Base-by-base conservation (phyloP, 2,329 filamentous ascomycete species). In the Uncinocarpus reesii region DNA sequence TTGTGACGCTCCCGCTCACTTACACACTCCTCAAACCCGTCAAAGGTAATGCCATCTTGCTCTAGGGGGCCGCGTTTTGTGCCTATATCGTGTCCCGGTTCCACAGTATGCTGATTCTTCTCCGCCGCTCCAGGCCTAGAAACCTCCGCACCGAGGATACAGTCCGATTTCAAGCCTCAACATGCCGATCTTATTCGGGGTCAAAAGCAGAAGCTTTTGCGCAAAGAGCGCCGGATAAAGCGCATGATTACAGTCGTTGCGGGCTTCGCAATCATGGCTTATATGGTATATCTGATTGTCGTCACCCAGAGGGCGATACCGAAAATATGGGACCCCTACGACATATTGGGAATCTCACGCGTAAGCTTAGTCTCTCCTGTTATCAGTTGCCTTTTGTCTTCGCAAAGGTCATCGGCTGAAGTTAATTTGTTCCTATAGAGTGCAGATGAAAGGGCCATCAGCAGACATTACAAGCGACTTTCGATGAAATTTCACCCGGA, bases 261-360 rank as follows among this genome's bases (percentile, higher is more conserved):
- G 24, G 92, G 90, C 55, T 96, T 89, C 82, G 73, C 78, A 24
- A 65, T 88, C 53, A 95, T 96, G 73, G 85, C 75, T 42, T 86
- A 82, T 66, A 96, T 96, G 87, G 73, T 84, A 23, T 98, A 96
- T 66, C 76, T 98, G 52, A 95, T 96, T 63, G 65, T 81, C 52
- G 81, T 84, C 42, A 92, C 88, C 48, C 79, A 85, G 57, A 78
- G 78, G 49, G 79, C 80, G 1, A 68, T 75, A 24, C 77, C 81
- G 41, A 87, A 92, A 70, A 76, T 95, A 49, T 98, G 90, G 86
- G 93, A 98, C 68, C 92, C 92, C 1, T 98, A 96, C 70, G 86
- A 94, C 57, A 93, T 98, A 58, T 71, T 98, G 49, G 86, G 86
- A 38, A 77, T 98, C 49, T 80, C 85, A 57, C 84, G 89, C 67